A percentile compares a stretch with the other conserved stretches of the same genome.
phyloP scores from a whole-genome alignment of 768 basidiomycete genomes.

The Naganishia onofrii region DNA sequence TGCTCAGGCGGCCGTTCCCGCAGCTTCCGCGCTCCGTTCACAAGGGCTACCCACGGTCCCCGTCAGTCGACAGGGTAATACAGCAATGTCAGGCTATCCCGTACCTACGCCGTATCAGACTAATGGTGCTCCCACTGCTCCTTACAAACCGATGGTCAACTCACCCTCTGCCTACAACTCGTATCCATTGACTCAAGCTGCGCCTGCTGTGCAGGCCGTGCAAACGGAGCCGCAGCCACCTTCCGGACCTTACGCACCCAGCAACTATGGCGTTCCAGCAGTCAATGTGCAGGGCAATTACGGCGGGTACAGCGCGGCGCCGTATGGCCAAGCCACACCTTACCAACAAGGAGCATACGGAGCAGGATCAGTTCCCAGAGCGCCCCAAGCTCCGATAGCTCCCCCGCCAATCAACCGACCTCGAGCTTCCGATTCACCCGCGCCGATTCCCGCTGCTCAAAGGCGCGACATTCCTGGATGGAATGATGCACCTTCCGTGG shows the following conservation, averaged over 20 bases:
- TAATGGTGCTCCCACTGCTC: slow-evolving; percentile 50
- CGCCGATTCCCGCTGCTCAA: slow-evolving; percentile 62
- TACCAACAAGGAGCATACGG: slow-evolving; percentile 30
- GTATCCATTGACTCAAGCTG: slow-evolving; percentile 9
- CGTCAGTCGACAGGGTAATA: slow-evolving; percentile 8
- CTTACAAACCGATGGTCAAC: slow-evolving; percentile 33
- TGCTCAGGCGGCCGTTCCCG: slow-evolving; percentile 28
- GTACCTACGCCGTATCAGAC: slow-evolving; percentile 33
- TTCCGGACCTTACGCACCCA: slow-evolving; percentile 36
- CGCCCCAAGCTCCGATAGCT: slow-evolving; percentile 45
- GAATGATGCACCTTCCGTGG: slow-evolving; percentile 77
- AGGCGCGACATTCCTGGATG: slow-evolving; percentile 72
- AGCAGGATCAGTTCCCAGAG: slow-evolving; percentile 38
- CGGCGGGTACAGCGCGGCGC: neutral
- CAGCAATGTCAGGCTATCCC: slow-evolving; percentile 33
- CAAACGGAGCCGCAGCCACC: slow-evolving; percentile 11
- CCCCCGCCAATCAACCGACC: slow-evolving; percentile 50
- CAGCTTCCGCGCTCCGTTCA: neutral
- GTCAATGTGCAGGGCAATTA: slow-evolving; percentile 45
- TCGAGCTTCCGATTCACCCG: slow-evolving; percentile 41
- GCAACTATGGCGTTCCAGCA: slow-evolving; percentile 31
- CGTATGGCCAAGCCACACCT: slow-evolving; percentile 18
- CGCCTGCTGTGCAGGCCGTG: slow-evolving; percentile 5
- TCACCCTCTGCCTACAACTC: slow-evolving; percentile 22
- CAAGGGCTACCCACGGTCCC: neutral